Evolutionary conservation across 768 basidiomycete genomes (phyloP), one percentile per base, ranked within the genome.

Genomic region (Pleurotus tuoliensis): DNA sequence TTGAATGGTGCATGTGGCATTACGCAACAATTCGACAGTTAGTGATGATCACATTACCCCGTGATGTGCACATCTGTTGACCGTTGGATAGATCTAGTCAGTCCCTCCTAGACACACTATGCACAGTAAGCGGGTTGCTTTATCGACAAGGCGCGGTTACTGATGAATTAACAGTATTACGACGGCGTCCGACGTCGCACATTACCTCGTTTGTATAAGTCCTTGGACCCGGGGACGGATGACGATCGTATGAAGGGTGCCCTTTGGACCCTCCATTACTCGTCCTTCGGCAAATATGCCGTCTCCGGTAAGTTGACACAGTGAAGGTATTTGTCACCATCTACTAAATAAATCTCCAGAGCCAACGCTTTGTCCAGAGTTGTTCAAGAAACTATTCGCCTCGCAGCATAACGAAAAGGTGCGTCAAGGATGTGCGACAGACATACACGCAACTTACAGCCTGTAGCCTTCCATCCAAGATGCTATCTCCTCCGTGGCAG

Each of bases 191-290:
- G 85, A 34, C 77, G 76, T 13, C 81, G 87, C n/a, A 79, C 80
- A 38, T 72, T 88, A 16, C 86, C 87, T 7, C 58, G 73, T 43
- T 67, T 88, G n/a, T 81, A 83, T 58, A 67, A 75, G 40, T 80
- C 82, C 4, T 70, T 88, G 51, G 76, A 81, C 49, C 83, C 86
- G 5, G 90, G 87, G 2, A 80, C 79, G 16, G 92, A 94, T 39
- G 90, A 91, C 62, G 91, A 93, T 66, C 80, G 88, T n/a, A 91
- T 94, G 86, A 95, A 97, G 73, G 94, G 94, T 8, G 90, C 91
- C 3, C 70, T 94, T 16, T 93, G 90, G 83, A 86, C 87, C 3
- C 66, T 93, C 27, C 86, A 89, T 63, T 74, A 77, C 7, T 74
- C 84, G 8, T 75, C 76, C 4, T 85, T 92, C 59, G 86, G 59